Conservation (phyloP, 306 rosid genomes). For the Quercus parvula region DNA sequence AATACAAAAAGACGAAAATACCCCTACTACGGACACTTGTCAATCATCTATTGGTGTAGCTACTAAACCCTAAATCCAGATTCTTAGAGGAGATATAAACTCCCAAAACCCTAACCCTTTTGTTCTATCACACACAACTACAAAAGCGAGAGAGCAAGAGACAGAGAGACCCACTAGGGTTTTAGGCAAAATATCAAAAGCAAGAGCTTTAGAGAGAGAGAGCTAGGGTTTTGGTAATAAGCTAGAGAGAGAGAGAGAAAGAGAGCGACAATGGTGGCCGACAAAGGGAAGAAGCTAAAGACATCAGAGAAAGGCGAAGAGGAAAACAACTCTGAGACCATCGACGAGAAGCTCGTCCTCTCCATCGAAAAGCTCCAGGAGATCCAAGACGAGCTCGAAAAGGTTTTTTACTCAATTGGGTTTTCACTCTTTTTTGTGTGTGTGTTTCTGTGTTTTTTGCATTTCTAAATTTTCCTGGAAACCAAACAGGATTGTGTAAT, state of each 20-base stretch:
- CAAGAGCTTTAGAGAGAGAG: not conserved
- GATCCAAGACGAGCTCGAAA: constrained; percentile 88
- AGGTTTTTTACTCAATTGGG: constrained; percentile 36
- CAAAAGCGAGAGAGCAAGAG: constrained; percentile 1
- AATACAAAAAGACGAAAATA: not conserved
- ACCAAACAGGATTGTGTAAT: not conserved
- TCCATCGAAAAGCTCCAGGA: constrained; percentile 86
- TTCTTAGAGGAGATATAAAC: constrained; percentile 24
- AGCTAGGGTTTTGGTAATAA: constrained; percentile 9
- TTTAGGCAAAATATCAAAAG: constrained; percentile 28
- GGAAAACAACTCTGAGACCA: constrained; percentile 40
- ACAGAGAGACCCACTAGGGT: constrained; percentile 46
- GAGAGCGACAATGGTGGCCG: constrained; percentile 53
- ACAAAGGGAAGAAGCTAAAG: constrained; percentile 68
- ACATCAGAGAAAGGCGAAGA: constrained; percentile 42
- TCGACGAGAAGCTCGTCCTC: constrained; percentile 71
- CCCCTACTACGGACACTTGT: not conserved
- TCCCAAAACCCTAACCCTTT: constrained; percentile 62
- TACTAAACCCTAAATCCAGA: not conserved
- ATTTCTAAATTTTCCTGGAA: not conserved
- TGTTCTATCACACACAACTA: not conserved
- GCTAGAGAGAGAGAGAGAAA: not conserved
- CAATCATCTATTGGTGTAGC: not conserved
- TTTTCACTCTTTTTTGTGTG: not conserved
- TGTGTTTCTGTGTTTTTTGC: too few species aligned